Evolutionary conservation across 2,329 filamentous ascomycete species (phyloP).

Genomic region (Ophioceras dolichostomum): DNA sequence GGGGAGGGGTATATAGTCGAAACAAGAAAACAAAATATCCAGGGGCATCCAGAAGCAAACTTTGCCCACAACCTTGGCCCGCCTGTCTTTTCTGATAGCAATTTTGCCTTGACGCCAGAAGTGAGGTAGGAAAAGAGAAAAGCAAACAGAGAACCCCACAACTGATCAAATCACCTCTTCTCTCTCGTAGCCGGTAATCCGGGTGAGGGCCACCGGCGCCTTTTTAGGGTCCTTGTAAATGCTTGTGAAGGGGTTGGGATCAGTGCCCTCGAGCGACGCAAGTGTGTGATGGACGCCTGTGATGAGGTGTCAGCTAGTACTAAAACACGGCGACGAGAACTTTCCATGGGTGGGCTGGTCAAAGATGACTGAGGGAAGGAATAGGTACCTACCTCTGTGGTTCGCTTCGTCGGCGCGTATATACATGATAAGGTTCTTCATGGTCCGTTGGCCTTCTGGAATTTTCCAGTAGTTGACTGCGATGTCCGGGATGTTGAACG

Average conservation of each 20-base stretch:
- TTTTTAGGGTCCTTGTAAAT: conserved; percentile 59
- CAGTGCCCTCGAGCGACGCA: conserved; percentile 71
- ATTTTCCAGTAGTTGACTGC: conserved; percentile 91
- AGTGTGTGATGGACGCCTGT: conserved; percentile 97
- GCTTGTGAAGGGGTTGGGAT: conserved; percentile 87
- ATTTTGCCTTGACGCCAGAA: too few relatives aligned
- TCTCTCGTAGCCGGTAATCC: conserved; percentile 70
- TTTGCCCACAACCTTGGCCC: too few relatives aligned
- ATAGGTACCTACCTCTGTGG: conserved; percentile 71
- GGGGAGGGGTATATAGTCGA: too few relatives aligned
- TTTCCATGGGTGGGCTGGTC: conserved; percentile 5
- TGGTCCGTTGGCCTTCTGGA: conserved; percentile 68
- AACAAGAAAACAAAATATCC: too few relatives aligned
- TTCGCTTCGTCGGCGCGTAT: conserved; percentile 74
- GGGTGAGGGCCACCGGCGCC: conserved; percentile 54
- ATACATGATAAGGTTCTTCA: conserved; percentile 80
- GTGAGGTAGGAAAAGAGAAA: too few relatives aligned
- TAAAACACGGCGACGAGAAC: neutral
- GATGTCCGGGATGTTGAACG: conserved; percentile 73
- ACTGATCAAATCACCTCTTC: conserved; percentile 62
- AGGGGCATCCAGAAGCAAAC: too few relatives aligned
- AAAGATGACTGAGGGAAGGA: neutral
- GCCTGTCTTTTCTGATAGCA: too few relatives aligned
- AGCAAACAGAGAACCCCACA: too few relatives aligned
- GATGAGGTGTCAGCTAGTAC: conserved; percentile 66